Conservation (phyloP, 2,329 filamentous ascomycete species). For the Nakataea oryzae region DNA sequence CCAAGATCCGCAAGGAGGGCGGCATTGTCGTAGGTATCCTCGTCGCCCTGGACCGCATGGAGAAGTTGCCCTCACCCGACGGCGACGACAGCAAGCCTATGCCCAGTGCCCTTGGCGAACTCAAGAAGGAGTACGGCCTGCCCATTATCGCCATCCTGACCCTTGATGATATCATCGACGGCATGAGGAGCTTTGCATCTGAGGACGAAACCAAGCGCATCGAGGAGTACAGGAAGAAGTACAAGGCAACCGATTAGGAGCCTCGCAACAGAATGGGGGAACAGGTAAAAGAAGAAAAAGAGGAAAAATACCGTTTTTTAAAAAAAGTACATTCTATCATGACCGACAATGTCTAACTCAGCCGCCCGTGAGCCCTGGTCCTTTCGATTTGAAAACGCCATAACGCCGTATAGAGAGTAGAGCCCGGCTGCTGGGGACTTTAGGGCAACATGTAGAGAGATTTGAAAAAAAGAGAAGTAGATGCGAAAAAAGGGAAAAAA, state of each 20-base stretch:
- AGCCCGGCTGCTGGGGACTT: background rate
- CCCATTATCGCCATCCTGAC: conserved; percentile 78
- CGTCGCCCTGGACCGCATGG: conserved; percentile 78
- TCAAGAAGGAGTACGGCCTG: conserved; percentile 72
- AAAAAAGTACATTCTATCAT: background rate
- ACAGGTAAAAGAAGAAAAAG: background rate
- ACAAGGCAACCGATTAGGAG: conserved; percentile 41
- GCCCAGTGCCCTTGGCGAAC: conserved; percentile 75
- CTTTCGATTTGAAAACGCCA: background rate
- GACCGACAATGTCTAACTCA: background rate
- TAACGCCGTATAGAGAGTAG: background rate
- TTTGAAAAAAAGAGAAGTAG: background rate
- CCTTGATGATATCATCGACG: conserved; percentile 71
- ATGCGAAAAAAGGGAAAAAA: background rate
- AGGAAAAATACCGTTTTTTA: background rate
- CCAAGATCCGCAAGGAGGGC: conserved; percentile 77
- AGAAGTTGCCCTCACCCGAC: conserved; percentile 60
- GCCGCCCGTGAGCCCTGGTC: background rate
- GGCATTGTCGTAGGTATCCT: conserved; percentile 80
- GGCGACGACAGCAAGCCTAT: conserved; percentile 59
- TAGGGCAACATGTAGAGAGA: too few relatives aligned
- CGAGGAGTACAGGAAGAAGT: conserved; percentile 62
- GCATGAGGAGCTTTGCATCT: conserved; percentile 50
- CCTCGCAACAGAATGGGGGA: background rate
- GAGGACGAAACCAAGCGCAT: conserved; percentile 55